These are phyloP conservation scores for Rhododendron vialii DNA, from an alignment of 148 eudicot genomes.

Conservation along the genomic window DNA sequence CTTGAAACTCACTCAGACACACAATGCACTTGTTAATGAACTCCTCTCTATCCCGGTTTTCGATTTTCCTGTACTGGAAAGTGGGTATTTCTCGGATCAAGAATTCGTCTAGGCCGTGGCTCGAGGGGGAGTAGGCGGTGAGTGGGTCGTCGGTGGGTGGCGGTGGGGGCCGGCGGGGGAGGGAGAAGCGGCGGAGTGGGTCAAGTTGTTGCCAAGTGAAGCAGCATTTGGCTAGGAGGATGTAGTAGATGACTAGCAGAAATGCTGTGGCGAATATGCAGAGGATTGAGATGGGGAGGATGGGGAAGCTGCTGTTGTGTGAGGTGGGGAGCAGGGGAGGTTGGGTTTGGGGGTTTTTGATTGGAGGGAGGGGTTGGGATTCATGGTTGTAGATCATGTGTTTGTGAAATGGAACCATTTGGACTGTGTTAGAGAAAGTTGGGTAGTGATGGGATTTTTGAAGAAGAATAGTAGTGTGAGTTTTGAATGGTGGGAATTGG, in stretches of 20 bases:
- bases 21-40: slow-evolving; percentile 60
- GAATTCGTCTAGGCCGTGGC: slow-evolving; percentile 61
- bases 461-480: not conserved
- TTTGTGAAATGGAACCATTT: slow-evolving; percentile 4
- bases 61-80: slow-evolving; percentile 39
- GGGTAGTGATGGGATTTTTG: not conserved
- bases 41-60: slow-evolving; percentile 9
- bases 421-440: not conserved
- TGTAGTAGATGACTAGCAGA: slow-evolving; percentile 58
- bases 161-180: slow-evolving; percentile 8
- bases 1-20: slow-evolving; percentile 64
- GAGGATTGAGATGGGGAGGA: slow-evolving; percentile 47
- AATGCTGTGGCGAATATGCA: slow-evolving; percentile 54
- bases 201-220: slow-evolving; percentile 53
- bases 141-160: slow-evolving; percentile 23
- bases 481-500: not conserved
- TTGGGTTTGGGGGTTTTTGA: slow-evolving; percentile 21
- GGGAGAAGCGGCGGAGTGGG: slow-evolving; percentile 46
- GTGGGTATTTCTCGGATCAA: slow-evolving; percentile 67
- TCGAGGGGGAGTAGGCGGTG: slow-evolving; percentile 47
- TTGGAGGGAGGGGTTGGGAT: slow-evolving; percentile 15
- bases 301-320: slow-evolving; percentile 30
- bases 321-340: slow-evolving; percentile 29
- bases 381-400: not conserved
- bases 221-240: slow-evolving; percentile 70